Evolutionary conservation across 331 rosid species (phyloP).

Genomic region (Pyrus hybrid): DNA sequence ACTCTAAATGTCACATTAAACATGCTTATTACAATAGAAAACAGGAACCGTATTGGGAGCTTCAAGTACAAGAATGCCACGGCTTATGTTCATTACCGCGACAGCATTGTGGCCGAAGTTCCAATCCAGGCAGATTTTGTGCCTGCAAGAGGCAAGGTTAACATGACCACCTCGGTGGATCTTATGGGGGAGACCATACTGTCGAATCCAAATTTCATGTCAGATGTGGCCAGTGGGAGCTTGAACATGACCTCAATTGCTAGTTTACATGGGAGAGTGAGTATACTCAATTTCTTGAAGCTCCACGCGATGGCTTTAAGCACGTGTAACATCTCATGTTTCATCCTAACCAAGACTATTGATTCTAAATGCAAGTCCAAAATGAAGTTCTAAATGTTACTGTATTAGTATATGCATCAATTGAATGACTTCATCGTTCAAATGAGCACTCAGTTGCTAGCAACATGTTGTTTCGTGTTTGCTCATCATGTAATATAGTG

Average conservation of each 20-base stretch:
- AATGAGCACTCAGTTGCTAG: neutral
- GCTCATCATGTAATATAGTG: neutral
- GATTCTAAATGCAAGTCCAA: conserved; percentile 25
- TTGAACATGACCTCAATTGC: conserved; percentile 30
- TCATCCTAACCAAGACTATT: neutral
- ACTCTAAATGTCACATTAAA: conserved; percentile 13
- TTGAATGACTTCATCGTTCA: neutral
- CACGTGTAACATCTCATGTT: conserved; percentile 23
- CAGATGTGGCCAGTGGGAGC: conserved; percentile 8
- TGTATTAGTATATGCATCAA: neutral
- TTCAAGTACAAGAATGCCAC: conserved; percentile 22
- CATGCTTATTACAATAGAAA: conserved; percentile 24
- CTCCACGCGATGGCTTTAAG: conserved; percentile 25
- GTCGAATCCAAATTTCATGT: neutral
- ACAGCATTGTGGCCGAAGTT: conserved; percentile 14
- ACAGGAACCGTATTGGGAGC: conserved; percentile 32
- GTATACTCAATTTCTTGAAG: conserved; percentile 27
- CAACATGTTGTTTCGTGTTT: neutral
- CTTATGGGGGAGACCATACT: conserved; percentile 8
- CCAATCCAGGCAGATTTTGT: conserved; percentile 3
- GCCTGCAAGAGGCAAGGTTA: conserved; percentile 23
- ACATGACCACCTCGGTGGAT: conserved; percentile 16
- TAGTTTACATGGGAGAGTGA: conserved; percentile 32
- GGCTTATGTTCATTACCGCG: conserved; percentile 20
- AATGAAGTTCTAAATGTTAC: conserved; percentile 23